Evolutionary conservation across 2,329 filamentous ascomycete species (phyloP).

Genomic region (Lasiodiplodia sp.): DNA sequence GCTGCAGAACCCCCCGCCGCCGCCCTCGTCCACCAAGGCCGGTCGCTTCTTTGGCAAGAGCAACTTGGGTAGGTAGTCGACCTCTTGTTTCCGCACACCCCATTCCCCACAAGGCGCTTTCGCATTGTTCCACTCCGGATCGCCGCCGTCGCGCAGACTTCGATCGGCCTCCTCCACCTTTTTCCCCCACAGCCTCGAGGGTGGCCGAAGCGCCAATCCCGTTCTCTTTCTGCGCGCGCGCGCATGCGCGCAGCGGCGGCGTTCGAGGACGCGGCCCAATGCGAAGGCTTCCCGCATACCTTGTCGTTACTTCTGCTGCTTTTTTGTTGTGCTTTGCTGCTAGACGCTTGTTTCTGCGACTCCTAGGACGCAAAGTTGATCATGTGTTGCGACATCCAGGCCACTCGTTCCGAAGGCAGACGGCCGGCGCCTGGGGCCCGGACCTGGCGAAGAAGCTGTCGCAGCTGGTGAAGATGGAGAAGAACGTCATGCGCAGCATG

Average conservation of each 20-base stretch:
- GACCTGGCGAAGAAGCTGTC: conserved; percentile 98
- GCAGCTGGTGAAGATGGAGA: conserved; percentile 99
- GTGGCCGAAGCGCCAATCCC: not conserved
- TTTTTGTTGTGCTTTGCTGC: conserved; percentile 18
- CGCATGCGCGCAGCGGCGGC: not conserved
- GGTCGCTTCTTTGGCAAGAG: conserved; percentile 86
- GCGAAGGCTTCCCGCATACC: not conserved
- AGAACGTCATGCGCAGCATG: conserved; percentile 99
- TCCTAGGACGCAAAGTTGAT: conserved; percentile 24
- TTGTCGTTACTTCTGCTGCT: not conserved
- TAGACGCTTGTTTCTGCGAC: conserved; percentile 8
- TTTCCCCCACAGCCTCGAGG: not conserved
- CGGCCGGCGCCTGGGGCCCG: conserved; percentile 78
- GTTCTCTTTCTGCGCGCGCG: not conserved
- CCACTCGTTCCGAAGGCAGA: conserved; percentile 75
- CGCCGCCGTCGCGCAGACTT: conserved; percentile 13
- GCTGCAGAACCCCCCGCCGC: conserved; percentile 90
- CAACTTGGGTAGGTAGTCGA: conserved; percentile 75
- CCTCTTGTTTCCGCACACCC: not conserved
- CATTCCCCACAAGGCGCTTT: conserved; percentile 4
- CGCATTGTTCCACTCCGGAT: conserved; percentile 9
- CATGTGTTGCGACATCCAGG: conserved; percentile 52
- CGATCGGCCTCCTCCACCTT: not conserved
- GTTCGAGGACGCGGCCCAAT: not conserved
- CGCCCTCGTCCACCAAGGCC: conserved; percentile 88